Evolutionary conservation across 805 yeast genomes (phyloP).

Genomic region (Hanseniaspora singularis): DNA sequence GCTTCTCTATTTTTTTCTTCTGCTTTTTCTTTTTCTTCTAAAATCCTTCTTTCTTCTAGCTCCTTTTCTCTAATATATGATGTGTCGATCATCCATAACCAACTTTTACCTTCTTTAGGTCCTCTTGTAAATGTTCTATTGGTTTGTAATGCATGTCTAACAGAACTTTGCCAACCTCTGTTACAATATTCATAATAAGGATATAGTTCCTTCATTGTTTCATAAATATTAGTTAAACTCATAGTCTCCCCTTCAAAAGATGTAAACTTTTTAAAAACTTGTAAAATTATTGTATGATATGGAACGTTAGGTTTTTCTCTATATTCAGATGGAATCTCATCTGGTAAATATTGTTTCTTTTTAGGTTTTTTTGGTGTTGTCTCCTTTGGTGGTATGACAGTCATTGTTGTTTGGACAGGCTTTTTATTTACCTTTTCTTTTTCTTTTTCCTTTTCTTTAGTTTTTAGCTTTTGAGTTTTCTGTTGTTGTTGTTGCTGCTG

Average conservation of each 20-base stretch:
- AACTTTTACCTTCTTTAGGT: slow-evolving; percentile 81
- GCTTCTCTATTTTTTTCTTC: slow-evolving; percentile 18
- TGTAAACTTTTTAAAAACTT: slow-evolving; percentile 57
- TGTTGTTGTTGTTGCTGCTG: slow-evolving; percentile 15
- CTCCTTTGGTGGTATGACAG: slow-evolving; percentile 29
- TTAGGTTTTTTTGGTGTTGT: slow-evolving; percentile 32
- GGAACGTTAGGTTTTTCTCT: slow-evolving; percentile 75
- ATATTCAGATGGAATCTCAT: slow-evolving; percentile 81
- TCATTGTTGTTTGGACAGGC: slow-evolving; percentile 26
- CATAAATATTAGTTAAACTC: slow-evolving; percentile 73
- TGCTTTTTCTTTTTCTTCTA: slow-evolving; percentile 31
- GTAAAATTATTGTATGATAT: slow-evolving; percentile 68
- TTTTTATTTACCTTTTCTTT: slow-evolving; percentile 5
- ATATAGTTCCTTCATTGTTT: slow-evolving; percentile 71
- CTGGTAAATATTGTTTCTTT: slow-evolving; percentile 59
- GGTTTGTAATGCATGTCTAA: slow-evolving; percentile 75
- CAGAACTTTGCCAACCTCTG: slow-evolving; percentile 95
- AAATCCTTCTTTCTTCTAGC: slow-evolving; percentile 52
- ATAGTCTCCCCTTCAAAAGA: slow-evolving; percentile 49
- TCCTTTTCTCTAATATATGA: slow-evolving; percentile 74
- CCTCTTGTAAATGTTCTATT: slow-evolving; percentile 76
- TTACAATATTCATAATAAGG: slow-evolving; percentile 91
- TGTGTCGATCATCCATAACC: slow-evolving; percentile 90
- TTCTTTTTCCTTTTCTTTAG: too few relatives aligned
- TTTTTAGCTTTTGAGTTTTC: too few relatives aligned